These are phyloP conservation scores for Cucurbita ficifolia DNA, from an alignment of 306 rosid genomes.

Conservation along the genomic window DNA sequence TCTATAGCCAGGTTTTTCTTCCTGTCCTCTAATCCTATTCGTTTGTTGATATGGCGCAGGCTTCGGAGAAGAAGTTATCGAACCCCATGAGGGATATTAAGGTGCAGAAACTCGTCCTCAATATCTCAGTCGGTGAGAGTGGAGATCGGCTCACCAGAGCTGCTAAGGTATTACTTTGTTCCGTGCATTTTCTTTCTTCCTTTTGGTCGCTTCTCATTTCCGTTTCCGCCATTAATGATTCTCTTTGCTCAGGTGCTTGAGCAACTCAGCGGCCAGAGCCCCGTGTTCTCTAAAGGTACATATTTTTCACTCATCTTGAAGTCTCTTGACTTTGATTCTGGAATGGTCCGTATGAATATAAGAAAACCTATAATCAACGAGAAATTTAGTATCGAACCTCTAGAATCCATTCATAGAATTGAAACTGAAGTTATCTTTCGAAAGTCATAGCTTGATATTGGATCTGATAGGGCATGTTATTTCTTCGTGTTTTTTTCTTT, in stretches of 20 bases:
- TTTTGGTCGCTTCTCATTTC: not conserved
- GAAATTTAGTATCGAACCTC: not conserved
- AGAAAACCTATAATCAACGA: not conserved
- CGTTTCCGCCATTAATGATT: not conserved
- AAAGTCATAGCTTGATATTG: not conserved
- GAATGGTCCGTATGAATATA: not conserved
- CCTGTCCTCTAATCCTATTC: not conserved
- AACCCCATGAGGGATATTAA: constrained; percentile 15
- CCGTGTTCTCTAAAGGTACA: constrained; percentile 50
- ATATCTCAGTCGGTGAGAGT: constrained; percentile 15
- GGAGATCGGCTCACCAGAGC: constrained; percentile 17
- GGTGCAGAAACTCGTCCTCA: constrained; percentile 15
- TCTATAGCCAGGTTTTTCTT: not conserved
- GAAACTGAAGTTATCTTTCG: not conserved
- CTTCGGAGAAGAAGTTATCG: constrained; percentile 15
- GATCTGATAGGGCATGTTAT: not conserved
- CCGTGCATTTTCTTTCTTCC: not conserved
- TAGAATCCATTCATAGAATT: not conserved
- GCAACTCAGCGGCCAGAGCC: constrained; percentile 64
- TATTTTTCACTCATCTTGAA: not conserved
- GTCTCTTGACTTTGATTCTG: no score
- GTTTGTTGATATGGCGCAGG: not conserved
- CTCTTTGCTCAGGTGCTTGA: constrained; percentile 39
- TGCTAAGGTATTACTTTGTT: constrained; percentile 5
- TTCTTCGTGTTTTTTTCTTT: not conserved